Conservation (phyloP, 2,329 filamentous ascomycete genomes). For the Metarhizium sp. region DNA sequence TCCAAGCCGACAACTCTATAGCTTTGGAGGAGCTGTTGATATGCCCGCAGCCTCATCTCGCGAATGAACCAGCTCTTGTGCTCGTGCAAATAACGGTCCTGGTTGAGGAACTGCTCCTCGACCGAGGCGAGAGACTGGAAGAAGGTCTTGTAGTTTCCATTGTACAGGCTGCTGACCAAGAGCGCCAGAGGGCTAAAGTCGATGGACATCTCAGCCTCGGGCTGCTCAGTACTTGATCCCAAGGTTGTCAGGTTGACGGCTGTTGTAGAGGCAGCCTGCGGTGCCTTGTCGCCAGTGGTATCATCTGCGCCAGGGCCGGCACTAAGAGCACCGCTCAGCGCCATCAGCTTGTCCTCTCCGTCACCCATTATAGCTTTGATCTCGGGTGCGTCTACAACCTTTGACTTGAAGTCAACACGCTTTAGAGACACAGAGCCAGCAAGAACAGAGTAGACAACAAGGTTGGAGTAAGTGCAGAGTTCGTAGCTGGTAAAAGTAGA, state of each 20-base stretch:
- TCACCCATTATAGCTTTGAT: constrained; percentile 95
- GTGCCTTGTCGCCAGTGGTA: constrained; percentile 53
- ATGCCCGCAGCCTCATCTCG: constrained; percentile 93
- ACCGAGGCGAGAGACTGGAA: constrained; percentile 83
- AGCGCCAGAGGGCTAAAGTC: constrained; percentile 85
- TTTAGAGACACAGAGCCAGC: constrained; percentile 91
- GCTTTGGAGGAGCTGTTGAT: constrained; percentile 93
- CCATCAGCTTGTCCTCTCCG: constrained; percentile 77
- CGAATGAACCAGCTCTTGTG: constrained; percentile 96
- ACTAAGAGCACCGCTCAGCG: constrained; percentile 69
- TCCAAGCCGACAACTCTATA: constrained; percentile 95
- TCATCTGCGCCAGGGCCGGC: constrained; percentile 75
- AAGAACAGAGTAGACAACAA: constrained; percentile 92
- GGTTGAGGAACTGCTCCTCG: constrained; percentile 86
- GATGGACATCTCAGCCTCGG: constrained; percentile 70
- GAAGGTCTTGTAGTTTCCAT: constrained; percentile 87
- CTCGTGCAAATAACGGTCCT: constrained; percentile 91
- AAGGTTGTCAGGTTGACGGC: constrained; percentile 85
- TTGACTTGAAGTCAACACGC: constrained; percentile 96
- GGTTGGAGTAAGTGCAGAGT: constrained; percentile 88
- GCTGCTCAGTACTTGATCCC: constrained; percentile 59
- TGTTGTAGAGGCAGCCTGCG: constrained; percentile 41
- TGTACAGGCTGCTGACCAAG: constrained; percentile 86
- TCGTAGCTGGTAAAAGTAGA: constrained; percentile 99
- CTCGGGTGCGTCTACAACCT: constrained; percentile 96